These are phyloP conservation scores for Aureobasidium leucospermi DNA, from an alignment of 2,329 filamentous ascomycete species.

Conservation along the genomic window DNA sequence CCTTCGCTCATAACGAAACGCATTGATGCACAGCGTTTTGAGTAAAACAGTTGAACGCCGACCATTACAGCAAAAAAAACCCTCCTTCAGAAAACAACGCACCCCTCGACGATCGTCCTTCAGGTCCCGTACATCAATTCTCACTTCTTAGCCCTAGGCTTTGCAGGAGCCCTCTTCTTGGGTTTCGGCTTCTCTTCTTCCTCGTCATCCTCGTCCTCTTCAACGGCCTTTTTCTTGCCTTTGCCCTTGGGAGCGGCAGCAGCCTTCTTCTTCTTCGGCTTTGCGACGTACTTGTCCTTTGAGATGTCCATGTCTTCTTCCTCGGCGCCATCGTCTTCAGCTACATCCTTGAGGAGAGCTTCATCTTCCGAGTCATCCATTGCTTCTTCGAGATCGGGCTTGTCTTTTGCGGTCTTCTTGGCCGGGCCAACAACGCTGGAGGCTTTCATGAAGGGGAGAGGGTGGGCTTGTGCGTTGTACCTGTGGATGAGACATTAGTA, in stretches of 20 bases:
- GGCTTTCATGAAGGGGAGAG: conserved; percentile 93
- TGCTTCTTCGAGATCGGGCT: conserved; percentile 91
- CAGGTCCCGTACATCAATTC: too few species aligned
- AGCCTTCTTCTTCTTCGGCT: conserved; percentile 66
- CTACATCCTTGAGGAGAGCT: conserved; percentile 36
- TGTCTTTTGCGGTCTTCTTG: conserved; percentile 62
- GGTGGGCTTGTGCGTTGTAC: conserved; percentile 81
- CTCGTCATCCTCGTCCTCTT: conserved; percentile 28
- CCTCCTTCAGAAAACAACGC: too few species aligned
- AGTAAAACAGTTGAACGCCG: too few species aligned
- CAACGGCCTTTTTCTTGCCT: conserved; percentile 33
- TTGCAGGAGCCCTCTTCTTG: conserved; percentile 38
- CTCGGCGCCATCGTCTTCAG: conserved; percentile 50
- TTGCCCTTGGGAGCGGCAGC: conserved; percentile 42
- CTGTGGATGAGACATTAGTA: conserved; percentile 37
- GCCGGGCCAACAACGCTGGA: conserved; percentile 67
- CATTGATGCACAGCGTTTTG: too few species aligned
- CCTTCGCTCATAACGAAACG: too few species aligned
- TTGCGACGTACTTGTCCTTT: conserved; percentile 94
- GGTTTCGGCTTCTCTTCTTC: conserved; percentile 44
- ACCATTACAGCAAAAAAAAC: too few species aligned
- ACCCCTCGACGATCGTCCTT: too few species aligned
- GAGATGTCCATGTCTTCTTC: conserved; percentile 73
- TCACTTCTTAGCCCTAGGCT: conserved; percentile 44
- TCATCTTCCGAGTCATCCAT: conserved; percentile 75